A percentile compares a stretch with the other conserved stretches of the same genome.
Evolutionary conservation across 352 stramenopile species (phyloP).

Genomic region (Phytophthora hibernalis): DNA sequence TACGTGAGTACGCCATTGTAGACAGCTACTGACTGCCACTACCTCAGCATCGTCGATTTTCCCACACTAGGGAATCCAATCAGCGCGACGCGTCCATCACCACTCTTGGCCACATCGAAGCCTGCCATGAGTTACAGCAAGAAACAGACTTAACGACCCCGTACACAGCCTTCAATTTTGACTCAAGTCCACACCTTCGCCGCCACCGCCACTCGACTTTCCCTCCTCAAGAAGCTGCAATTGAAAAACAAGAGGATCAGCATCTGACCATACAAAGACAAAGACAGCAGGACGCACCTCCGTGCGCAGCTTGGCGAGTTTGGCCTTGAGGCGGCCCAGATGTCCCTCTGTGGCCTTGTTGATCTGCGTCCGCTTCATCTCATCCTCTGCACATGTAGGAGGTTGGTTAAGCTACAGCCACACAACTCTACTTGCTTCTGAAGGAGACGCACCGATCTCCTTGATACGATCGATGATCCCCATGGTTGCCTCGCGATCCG

Average conservation of each 20-base stretch:
- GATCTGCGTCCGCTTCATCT: conserved; percentile 98
- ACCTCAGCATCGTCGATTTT: conserved; percentile 90
- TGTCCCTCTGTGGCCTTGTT: conserved; percentile 96
- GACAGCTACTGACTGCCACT: background rate
- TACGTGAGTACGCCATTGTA: background rate
- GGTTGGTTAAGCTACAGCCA: background rate
- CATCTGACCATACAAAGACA: background rate
- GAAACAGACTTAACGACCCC: background rate
- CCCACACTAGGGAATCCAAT: conserved; percentile 95
- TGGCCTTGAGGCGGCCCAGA: conserved; percentile 97
- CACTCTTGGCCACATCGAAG: conserved; percentile 95
- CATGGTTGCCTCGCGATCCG: conserved; percentile 63
- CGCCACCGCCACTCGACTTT: conserved; percentile 75
- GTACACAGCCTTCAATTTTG: background rate
- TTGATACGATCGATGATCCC: conserved; percentile 94
- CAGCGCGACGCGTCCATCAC: conserved; percentile 97
- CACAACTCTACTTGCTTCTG: conserved; percentile 2
- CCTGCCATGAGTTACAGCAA: conserved; percentile 47
- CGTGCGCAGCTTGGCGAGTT: conserved; percentile 98
- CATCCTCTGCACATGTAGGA: conserved; percentile 80
- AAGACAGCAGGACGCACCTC: conserved; percentile 63
- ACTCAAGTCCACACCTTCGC: conserved; percentile 59
- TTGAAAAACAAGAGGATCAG: conserved; percentile 2
- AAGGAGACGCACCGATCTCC: conserved; percentile 84
- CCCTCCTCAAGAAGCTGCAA: conserved; percentile 82